Percentiles rank a stretch among this genome's conserved stretches.
phyloP scores from a whole-genome alignment of 228 moss, liverwort and hornwort genomes.

The Sphagnum fallax region DNA sequence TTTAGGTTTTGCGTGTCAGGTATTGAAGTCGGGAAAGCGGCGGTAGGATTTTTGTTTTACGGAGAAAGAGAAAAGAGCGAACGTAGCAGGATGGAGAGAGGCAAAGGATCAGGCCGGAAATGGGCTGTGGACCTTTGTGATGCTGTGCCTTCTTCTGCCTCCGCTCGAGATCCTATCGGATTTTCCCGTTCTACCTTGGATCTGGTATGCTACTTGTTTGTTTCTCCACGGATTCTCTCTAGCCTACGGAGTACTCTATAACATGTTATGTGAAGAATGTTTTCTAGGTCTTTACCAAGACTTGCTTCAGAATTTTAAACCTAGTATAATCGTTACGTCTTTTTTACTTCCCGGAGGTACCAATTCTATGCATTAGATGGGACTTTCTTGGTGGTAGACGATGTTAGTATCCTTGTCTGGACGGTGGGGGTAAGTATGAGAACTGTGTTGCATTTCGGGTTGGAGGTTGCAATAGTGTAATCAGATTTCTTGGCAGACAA shows the following conservation, averaged over 20 bases:
- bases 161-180: conserved; percentile 74
- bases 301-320: background rate
- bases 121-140: conserved; percentile 97
- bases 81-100: conserved; percentile 4
- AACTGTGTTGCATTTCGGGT: no score
- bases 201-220: conserved; percentile 26
- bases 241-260: no score
- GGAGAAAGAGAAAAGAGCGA: no score
- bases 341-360: background rate
- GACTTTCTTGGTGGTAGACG: background rate
- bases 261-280: background rate
- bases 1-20: no score
- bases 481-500: no score
- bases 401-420: no score
- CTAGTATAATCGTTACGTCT: background rate
- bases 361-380: background rate
- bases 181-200: conserved; percentile 73
- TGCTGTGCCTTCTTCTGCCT: conserved; percentile 43
- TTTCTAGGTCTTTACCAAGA: background rate
- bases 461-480: no score
- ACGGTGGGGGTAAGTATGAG: no score
- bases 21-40: no score
- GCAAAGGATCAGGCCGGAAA: conserved; percentile 38
- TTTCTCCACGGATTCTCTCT: background rate
- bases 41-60: no score